These are phyloP conservation scores for peach (Prunus persica) DNA, from an alignment of 306 rosid species.

Conservation along the genomic window DNA sequence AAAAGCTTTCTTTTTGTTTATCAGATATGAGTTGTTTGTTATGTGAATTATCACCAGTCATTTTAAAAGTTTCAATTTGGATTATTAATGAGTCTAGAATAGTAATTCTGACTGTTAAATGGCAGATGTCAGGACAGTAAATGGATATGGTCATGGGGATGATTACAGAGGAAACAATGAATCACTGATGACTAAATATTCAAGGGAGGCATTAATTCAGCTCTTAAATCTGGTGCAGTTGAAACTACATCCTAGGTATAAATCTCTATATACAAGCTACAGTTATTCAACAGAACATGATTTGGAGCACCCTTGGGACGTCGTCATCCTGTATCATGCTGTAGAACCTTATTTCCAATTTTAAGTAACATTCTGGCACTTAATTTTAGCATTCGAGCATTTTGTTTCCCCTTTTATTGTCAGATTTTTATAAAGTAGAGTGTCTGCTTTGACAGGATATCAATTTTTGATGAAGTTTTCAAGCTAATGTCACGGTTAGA, in stretches of 20 bases:
- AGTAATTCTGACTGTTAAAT: not conserved
- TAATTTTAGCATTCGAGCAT: not conserved
- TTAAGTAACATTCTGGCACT: not conserved
- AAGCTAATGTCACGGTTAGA: conserved; percentile 60
- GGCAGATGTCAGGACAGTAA: conserved; percentile 60
- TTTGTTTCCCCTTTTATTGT: conserved; percentile 15
- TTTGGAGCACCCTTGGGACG: not conserved
- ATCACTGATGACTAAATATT: conserved; percentile 38
- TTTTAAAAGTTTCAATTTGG: not conserved
- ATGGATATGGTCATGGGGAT: conserved; percentile 41
- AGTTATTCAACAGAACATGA: not conserved
- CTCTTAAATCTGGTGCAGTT: conserved; percentile 59
- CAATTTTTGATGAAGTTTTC: conserved; percentile 65
- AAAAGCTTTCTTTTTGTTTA: not conserved
- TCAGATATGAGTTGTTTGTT: not conserved
- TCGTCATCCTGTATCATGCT: not conserved
- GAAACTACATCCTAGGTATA: conserved; percentile 53
- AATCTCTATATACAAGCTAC: conserved; percentile 5
- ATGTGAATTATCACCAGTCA: not conserved
- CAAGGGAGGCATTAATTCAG: conserved; percentile 65
- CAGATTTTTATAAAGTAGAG: conserved; percentile 10
- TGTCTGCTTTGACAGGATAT: conserved; percentile 48
- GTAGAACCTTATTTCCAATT: not conserved
- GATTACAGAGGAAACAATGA: conserved; percentile 55
- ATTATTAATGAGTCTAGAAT: not conserved